phyloP scores from a whole-genome alignment of 2,329 filamentous ascomycete genomes.

The Aspergillus udagawae region DNA sequence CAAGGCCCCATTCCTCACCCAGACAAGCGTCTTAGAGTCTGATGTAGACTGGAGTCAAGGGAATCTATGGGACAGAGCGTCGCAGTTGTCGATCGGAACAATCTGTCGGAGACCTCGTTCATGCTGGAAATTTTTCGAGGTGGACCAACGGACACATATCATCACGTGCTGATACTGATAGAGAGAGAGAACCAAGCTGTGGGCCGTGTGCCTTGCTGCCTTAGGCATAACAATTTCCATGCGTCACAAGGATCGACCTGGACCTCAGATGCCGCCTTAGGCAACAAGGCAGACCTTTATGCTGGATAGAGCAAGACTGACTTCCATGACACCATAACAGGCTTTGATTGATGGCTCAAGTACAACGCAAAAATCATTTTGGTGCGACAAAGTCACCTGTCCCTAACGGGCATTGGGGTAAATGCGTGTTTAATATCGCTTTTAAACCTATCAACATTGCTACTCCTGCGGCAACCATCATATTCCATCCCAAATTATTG shows the following conservation, averaged over 20 bases:
- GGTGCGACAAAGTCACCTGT: neutral
- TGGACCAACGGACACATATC: slow-evolving; percentile 33
- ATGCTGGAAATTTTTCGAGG: slow-evolving; percentile 40
- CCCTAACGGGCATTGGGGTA: neutral
- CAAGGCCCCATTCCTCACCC: slow-evolving; percentile 5
- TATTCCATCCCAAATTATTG: neutral
- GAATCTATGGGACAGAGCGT: slow-evolving; percentile 16
- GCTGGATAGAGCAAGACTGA: neutral
- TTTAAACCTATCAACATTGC: neutral
- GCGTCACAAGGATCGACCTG: slow-evolving; percentile 7
- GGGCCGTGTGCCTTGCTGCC: slow-evolving; percentile 4
- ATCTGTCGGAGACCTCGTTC: slow-evolving; percentile 19
- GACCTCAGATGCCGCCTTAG: slow-evolving; percentile 7
- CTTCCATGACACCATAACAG: neutral
- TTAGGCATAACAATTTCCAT: slow-evolving; percentile 11
- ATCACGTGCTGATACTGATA: slow-evolving; percentile 37
- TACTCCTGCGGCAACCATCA: neutral
- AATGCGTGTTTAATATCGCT: neutral
- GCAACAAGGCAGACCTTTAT: slow-evolving; percentile 6
- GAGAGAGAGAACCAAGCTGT: too few relatives aligned
- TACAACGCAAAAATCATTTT: neutral
- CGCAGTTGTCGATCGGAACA: slow-evolving; percentile 19
- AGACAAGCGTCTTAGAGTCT: neutral
- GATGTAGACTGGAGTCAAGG: neutral
- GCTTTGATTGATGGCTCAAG: neutral